Conservation (phyloP, 108 stramenopile species). For the Nannochloropsis gaditana region DNA sequence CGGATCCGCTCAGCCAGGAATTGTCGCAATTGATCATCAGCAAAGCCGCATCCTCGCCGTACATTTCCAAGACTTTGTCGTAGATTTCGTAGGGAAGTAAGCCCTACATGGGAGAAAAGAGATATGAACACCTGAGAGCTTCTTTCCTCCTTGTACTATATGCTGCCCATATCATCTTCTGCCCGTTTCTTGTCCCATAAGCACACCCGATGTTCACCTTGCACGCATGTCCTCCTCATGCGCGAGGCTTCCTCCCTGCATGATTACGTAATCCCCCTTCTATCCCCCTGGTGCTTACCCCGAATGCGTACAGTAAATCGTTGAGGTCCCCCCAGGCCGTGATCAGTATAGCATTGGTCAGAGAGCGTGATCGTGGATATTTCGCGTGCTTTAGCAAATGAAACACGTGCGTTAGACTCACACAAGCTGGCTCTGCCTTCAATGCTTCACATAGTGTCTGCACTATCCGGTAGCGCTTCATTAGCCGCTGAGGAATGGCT, state of each 20-base stretch:
- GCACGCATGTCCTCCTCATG: too few species aligned
- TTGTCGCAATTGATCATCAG: neutral
- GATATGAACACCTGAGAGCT: neutral
- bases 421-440: conserved; percentile 1
- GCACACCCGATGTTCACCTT: too few species aligned
- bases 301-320: neutral
- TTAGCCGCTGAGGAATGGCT: too few species aligned
- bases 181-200: neutral
- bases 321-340: neutral
- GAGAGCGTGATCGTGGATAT: neutral
- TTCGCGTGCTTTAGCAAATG: neutral
- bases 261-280: neutral
- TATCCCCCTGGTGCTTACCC: neutral
- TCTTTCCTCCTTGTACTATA: neutral
- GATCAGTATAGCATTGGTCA: neutral
- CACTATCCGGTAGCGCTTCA: neutral
- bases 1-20: neutral
- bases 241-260: too few species aligned
- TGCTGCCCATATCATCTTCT: neutral
- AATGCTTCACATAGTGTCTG: neutral
- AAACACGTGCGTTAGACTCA: neutral
- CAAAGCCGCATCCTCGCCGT: neutral
- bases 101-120: neutral
- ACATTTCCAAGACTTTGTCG: neutral
- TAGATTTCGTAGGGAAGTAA: neutral